Evolutionary conservation across 257 asterid species (phyloP).

Genomic region (Nicotiana benthamiana): DNA sequence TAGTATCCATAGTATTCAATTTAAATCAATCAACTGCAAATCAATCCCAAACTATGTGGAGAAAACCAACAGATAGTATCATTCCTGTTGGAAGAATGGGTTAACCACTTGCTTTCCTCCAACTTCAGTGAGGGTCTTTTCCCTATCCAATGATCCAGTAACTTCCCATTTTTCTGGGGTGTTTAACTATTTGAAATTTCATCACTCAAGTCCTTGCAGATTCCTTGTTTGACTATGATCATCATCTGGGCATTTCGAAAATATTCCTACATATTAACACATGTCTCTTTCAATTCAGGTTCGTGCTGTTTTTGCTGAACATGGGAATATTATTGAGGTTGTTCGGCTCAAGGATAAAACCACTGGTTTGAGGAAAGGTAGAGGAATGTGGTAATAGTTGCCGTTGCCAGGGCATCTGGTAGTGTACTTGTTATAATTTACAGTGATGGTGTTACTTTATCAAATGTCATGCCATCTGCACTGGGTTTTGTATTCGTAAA

Average conservation of each 20-base stretch:
- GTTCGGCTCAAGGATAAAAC: conserved; percentile 68
- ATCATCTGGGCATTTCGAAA: neutral
- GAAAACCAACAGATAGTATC: neutral
- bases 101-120: neutral
- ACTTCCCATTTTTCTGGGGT: neutral
- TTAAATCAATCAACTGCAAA: neutral
- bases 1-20: neutral
- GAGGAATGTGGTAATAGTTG: neutral
- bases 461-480: neutral
- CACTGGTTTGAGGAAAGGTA: conserved; percentile 75
- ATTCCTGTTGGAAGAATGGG: neutral
- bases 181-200: neutral
- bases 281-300: conserved; percentile 23
- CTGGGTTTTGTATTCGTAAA: neutral
- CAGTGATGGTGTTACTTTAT: neutral
- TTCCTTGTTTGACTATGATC: neutral
- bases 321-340: conserved; percentile 65
- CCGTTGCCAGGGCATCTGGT: neutral
- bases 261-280: neutral
- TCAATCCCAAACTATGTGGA: neutral
- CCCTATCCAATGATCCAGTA: neutral
- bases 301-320: conserved; percentile 49
- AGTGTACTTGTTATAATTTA: neutral
- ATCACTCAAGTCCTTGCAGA: neutral
- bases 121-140: neutral